A percentile compares a stretch with the other conserved stretches of the same genome.
Evolutionary conservation across 371 early-diverging fungal genomes (phyloP).

Genomic region (Mucor ambiguus): DNA sequence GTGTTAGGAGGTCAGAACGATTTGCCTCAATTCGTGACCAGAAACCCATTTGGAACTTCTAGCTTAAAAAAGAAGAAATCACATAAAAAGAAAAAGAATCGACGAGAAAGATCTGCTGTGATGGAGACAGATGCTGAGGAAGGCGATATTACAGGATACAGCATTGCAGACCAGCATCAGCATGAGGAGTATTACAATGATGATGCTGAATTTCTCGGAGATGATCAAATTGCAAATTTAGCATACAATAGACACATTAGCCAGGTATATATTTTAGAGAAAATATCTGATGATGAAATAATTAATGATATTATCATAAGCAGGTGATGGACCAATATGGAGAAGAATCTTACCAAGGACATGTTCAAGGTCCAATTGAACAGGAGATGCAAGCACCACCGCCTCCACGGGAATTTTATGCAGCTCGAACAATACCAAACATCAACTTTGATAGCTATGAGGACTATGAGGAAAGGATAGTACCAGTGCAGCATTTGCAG

Average conservation of each 20-base stretch:
- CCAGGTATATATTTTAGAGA: slow-evolving; percentile 9
- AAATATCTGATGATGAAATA: slow-evolving; percentile 1
- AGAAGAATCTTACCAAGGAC: slow-evolving; percentile 30
- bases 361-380: slow-evolving; percentile 23
- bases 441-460: slow-evolving; percentile 9
- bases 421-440: slow-evolving; percentile 34
- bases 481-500: not conserved
- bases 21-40: slow-evolving; percentile 34
- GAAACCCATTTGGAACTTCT: slow-evolving; percentile 45
- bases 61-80: slow-evolving; percentile 22
- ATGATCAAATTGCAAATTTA: slow-evolving; percentile 45
- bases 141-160: slow-evolving; percentile 25
- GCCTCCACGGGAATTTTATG: slow-evolving; percentile 33
- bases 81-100: slow-evolving; percentile 18
- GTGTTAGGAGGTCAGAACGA: slow-evolving; percentile 19
- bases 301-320: not conserved
- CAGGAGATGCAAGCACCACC: slow-evolving; percentile 40
- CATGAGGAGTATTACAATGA: slow-evolving; percentile 12
- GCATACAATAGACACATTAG: slow-evolving; percentile 25
- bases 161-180: slow-evolving; percentile 9
- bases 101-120: slow-evolving; percentile 17
- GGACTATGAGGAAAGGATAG: slow-evolving; percentile 7
- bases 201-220: slow-evolving; percentile 48
- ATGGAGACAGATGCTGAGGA: slow-evolving; percentile 29
- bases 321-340: slow-evolving; percentile 39